Conservation (phyloP, 148 eudicot genomes). For the Chenopodium berlandieri region DNA sequence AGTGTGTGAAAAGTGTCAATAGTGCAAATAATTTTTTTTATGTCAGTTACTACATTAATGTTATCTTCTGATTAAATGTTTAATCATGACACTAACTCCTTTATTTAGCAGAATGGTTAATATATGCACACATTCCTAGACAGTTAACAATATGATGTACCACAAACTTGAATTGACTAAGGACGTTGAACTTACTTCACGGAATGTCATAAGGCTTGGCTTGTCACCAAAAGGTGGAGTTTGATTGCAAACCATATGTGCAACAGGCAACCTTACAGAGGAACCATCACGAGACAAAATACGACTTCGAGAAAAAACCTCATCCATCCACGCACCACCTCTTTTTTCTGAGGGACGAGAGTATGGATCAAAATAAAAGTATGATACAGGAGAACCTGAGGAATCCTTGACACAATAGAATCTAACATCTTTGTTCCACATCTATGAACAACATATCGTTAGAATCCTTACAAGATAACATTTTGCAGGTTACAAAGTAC, state of each 20-base stretch:
- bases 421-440: constrained; percentile 84
- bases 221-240: constrained; percentile 96
- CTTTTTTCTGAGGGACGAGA: constrained; percentile 96
- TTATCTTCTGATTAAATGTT: neutral
- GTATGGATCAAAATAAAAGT: constrained; percentile 98
- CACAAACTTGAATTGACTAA: neutral
- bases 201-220: constrained; percentile 98
- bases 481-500: neutral
- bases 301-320: constrained; percentile 88
- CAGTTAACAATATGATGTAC: neutral
- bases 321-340: constrained; percentile 99
- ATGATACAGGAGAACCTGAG: constrained; percentile 68
- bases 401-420: constrained; percentile 85
- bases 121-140: neutral
- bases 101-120: neutral
- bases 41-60: neutral
- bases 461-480: constrained; percentile 15
- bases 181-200: constrained; percentile 60
- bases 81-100: neutral
- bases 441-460: constrained; percentile 37
- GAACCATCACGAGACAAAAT: constrained; percentile 66
- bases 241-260: constrained; percentile 99
- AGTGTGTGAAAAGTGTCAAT: no score
- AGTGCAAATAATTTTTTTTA: no score
- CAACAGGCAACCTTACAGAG: constrained; percentile 90